phyloP scores from a whole-genome alignment of 768 basidiomycete species.

The Tephrocybe sp. region DNA sequence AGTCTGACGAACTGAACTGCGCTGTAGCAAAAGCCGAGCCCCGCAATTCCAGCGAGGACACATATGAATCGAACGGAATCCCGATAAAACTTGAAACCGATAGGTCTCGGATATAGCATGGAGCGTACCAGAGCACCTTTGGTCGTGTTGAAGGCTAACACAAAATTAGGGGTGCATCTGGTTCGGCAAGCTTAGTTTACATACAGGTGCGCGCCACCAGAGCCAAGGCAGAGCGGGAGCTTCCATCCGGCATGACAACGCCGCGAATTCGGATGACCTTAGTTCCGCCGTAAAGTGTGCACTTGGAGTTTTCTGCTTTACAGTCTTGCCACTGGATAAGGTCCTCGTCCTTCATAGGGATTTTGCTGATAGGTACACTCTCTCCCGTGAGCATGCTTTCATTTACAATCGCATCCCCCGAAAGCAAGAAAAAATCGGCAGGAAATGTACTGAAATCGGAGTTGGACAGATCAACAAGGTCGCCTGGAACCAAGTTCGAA shows the following conservation, averaged over 20 bases:
- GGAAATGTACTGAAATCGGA: slow-evolving; percentile 75
- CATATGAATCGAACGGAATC: slow-evolving; percentile 90
- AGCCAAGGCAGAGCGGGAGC: slow-evolving; percentile 67
- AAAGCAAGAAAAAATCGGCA: slow-evolving; percentile 88
- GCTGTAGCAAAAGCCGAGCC: slow-evolving; percentile 87
- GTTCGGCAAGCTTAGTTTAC: slow-evolving; percentile 4
- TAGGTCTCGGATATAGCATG: slow-evolving; percentile 98
- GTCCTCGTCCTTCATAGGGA: slow-evolving; percentile 78
- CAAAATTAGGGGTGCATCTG: background rate
- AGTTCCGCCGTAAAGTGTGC: slow-evolving; percentile 90
- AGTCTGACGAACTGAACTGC: slow-evolving; percentile 91
- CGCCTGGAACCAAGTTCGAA: slow-evolving; percentile 83
- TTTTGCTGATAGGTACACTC: slow-evolving; percentile 94
- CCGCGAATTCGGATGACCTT: slow-evolving; percentile 85
- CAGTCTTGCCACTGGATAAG: slow-evolving; percentile 68
- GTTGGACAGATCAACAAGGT: slow-evolving; percentile 86
- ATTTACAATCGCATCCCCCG: slow-evolving; percentile 96
- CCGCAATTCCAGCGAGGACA: slow-evolving; percentile 90
- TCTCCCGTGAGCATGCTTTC: slow-evolving; percentile 99
- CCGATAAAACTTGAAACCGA: slow-evolving; percentile 98
- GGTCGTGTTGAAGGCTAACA: slow-evolving; percentile 87
- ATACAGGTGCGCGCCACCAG: slow-evolving; percentile 85
- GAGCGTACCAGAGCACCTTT: slow-evolving; percentile 95
- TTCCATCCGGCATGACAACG: slow-evolving; percentile 48
- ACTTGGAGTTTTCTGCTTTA: slow-evolving; percentile 73